Evolutionary conservation across 2,329 filamentous ascomycete genomes (phyloP).

Genomic region (Aspergillus sp.): DNA sequence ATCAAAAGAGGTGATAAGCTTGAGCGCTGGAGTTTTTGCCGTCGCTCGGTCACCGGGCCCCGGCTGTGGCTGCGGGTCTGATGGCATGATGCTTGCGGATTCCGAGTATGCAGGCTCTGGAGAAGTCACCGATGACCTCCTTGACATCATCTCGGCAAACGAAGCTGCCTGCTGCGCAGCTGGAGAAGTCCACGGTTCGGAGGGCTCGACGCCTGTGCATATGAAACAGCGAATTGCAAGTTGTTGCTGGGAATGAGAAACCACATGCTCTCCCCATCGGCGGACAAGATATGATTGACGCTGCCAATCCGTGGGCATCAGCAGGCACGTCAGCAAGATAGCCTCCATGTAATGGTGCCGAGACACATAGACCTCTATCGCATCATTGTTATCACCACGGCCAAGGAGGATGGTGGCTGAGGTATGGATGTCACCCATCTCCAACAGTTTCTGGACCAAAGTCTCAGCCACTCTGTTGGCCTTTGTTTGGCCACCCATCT

Average conservation of each 20-base stretch:
- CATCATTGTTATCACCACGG: constrained; percentile 85
- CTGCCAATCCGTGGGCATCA: constrained; percentile 80
- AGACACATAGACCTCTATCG: constrained; percentile 91
- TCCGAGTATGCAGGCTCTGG: constrained; percentile 49
- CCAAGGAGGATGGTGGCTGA: constrained; percentile 88
- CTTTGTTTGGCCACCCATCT: constrained; percentile 67
- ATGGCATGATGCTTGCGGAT: constrained; percentile 11
- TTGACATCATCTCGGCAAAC: constrained; percentile 26
- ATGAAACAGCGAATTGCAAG: constrained; percentile 88
- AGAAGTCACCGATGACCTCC: constrained; percentile 34
- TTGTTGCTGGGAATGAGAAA: constrained; percentile 77
- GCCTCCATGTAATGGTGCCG: constrained; percentile 90
- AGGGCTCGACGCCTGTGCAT: constrained; percentile 75
- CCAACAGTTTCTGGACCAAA: constrained; percentile 81
- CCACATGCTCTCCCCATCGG: constrained; percentile 90
- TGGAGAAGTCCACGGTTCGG: constrained; percentile 81
- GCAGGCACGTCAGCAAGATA: constrained; percentile 73
- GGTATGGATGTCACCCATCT: constrained; percentile 82
- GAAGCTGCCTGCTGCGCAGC: constrained; percentile 54
- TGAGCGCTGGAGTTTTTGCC: constrained; percentile 73
- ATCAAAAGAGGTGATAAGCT: constrained; percentile 84
- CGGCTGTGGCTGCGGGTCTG: constrained; percentile 27
- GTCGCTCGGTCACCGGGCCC: constrained; percentile 50
- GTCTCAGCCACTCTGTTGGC: constrained; percentile 85
- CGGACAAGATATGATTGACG: constrained; percentile 77